phyloP scores from a whole-genome alignment of 2,329 filamentous ascomycete genomes.

The Cladophialophora chaetospira region DNA sequence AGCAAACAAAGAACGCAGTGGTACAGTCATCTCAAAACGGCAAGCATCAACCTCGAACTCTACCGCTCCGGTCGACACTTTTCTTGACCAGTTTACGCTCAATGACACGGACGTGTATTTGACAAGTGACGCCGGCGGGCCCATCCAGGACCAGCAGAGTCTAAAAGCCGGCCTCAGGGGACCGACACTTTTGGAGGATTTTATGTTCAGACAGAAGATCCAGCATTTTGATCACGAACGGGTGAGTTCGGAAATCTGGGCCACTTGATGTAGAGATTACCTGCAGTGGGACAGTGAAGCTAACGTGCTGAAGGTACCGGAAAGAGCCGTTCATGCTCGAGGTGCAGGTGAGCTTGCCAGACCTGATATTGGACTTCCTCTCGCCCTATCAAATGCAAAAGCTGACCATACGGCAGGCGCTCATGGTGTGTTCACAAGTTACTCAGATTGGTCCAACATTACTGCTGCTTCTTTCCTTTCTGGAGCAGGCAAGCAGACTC shows the following conservation, averaged over 20 bases:
- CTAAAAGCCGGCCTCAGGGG: background rate
- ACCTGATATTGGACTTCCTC: too few relatives aligned
- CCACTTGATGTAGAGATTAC: background rate
- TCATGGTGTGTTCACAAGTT: conserved; percentile 5
- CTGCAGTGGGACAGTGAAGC: background rate
- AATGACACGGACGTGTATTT: conserved; percentile 2
- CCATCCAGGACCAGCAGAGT: conserved; percentile 1
- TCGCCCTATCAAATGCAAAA: too few relatives aligned
- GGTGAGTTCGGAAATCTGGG: background rate
- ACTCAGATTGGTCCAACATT: conserved; percentile 4
- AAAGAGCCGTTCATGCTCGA: conserved; percentile 4
- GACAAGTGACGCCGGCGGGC: background rate
- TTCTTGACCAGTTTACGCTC: conserved; percentile 7
- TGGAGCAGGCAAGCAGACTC: background rate
- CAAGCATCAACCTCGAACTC: background rate
- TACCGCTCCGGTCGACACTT: background rate
- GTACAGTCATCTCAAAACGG: background rate
- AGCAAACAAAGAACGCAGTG: background rate
- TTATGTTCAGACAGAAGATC: conserved; percentile 11
- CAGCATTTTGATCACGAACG: conserved; percentile 8
- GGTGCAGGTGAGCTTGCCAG: background rate
- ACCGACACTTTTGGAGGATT: background rate
- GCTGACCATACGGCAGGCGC: too few relatives aligned
- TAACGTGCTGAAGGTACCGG: background rate
- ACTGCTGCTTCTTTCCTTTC: conserved; percentile 3